These are phyloP conservation scores for Tolypocladium pustulatum DNA, from an alignment of 2,329 filamentous ascomycete genomes.

Conservation along the genomic window DNA sequence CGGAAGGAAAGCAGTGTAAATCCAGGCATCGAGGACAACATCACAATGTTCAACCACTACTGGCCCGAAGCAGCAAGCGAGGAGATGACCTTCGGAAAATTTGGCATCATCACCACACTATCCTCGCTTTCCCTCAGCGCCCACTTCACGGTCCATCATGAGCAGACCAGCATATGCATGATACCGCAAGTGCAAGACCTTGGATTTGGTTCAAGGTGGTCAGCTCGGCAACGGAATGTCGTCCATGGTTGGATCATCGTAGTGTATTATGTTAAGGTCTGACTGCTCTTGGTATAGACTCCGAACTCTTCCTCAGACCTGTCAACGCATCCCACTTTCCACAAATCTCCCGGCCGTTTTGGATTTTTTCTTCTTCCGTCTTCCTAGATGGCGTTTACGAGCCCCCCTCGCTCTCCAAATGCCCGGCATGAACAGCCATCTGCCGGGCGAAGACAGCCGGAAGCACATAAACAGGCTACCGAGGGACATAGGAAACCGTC, in stretches of 20 bases:
- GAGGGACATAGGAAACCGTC: conserved; percentile 20
- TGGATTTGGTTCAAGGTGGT: background rate
- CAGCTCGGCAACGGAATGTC: background rate
- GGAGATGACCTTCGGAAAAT: no score
- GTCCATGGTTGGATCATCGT: conserved; percentile 20
- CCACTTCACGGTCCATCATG: background rate
- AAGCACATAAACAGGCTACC: conserved; percentile 13
- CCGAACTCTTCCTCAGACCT: background rate
- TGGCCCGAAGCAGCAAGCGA: no score
- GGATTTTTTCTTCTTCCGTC: conserved; percentile 1
- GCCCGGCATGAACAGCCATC: background rate
- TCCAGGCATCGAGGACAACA: no score
- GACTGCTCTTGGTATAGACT: conserved; percentile 18
- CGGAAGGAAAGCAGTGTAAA: no score
- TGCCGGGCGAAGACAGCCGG: conserved; percentile 8
- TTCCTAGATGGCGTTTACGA: conserved; percentile 3
- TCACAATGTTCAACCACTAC: no score
- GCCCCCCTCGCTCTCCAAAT: conserved; percentile 2
- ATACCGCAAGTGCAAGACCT: background rate
- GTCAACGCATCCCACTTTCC: conserved; percentile 3
- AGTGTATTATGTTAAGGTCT: conserved; percentile 26
- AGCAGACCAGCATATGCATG: background rate
- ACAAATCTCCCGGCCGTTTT: conserved; percentile 9
- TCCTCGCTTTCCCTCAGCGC: background rate
- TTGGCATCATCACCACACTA: background rate